Conservation (phyloP, 2,329 filamentous ascomycete species). For the Aureobasidium musti region DNA sequence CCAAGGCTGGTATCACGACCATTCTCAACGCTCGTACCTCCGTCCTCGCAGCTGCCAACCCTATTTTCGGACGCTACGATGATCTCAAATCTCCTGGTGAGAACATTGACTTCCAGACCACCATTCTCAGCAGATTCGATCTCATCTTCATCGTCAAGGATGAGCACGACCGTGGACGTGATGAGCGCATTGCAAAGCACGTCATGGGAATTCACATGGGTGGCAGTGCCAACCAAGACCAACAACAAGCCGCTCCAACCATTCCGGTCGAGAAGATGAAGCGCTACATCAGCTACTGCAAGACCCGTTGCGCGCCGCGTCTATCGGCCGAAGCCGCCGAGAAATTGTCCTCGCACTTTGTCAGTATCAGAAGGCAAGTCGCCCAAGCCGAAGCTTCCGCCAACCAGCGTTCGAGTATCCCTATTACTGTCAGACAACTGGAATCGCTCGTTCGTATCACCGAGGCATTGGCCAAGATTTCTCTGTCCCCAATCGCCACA, state of each 20-base stretch:
- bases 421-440: conserved; percentile 94
- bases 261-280: conserved; percentile 97
- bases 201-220: conserved; percentile 98
- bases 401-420: conserved; percentile 88
- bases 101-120: conserved; percentile 99
- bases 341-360: conserved; percentile 95
- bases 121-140: conserved; percentile 95
- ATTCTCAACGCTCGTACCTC: conserved; percentile 96
- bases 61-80: conserved; percentile 96
- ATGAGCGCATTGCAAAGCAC: conserved; percentile 92
- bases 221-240: conserved; percentile 77
- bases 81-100: conserved; percentile 97
- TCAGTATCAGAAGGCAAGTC: conserved; percentile 91
- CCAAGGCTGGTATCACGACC: conserved; percentile 97
- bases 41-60: conserved; percentile 92
- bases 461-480: conserved; percentile 90
- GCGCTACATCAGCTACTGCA: conserved; percentile 95
- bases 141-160: conserved; percentile 99
- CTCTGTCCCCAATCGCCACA: conserved; percentile 80
- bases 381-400: conserved; percentile 87
- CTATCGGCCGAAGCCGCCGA: conserved; percentile 89
- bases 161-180: conserved; percentile 84
- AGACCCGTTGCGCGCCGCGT: conserved; percentile 89
- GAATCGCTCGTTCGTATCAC: conserved; percentile 98
- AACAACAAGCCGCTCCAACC: conserved; percentile 79